These are phyloP conservation scores for Neoascochyta sp. DNA, from an alignment of 2,329 filamentous ascomycete species.

Conservation along the genomic window DNA sequence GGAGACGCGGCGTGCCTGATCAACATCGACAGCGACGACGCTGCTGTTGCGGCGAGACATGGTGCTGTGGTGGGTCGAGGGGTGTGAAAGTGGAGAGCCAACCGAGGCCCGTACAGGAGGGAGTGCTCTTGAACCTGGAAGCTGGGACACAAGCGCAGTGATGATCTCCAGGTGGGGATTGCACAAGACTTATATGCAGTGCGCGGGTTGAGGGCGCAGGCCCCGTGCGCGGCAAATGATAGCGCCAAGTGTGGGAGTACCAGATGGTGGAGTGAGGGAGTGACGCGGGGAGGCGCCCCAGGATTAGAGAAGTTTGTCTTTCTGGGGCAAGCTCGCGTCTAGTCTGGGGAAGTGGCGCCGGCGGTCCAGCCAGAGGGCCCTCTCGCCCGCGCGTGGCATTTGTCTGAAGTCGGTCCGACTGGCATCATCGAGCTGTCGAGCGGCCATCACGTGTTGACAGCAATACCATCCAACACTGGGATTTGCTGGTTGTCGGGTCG, in stretches of 20 bases:
- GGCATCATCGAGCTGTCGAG: background rate
- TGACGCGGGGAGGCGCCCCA: slow-evolving; percentile 24
- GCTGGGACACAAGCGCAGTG: slow-evolving; percentile 13
- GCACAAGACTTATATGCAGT: slow-evolving; percentile 20
- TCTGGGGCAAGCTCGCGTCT: slow-evolving; percentile 11
- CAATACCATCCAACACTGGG: slow-evolving; percentile 1
- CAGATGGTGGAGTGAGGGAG: slow-evolving; percentile 18
- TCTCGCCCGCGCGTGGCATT: slow-evolving; percentile 4
- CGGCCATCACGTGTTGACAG: slow-evolving; percentile 3
- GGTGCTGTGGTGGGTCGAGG: slow-evolving; percentile 6
- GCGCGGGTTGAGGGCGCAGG: slow-evolving; percentile 7
- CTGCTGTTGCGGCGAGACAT: slow-evolving; percentile 35
- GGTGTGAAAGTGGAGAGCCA: slow-evolving; percentile 4
- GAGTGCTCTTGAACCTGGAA: slow-evolving; percentile 14
- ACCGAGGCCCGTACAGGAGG: slow-evolving; percentile 8
- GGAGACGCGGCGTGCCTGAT: slow-evolving; percentile 30
- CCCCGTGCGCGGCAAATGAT: slow-evolving; percentile 10
- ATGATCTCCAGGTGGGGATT: slow-evolving; percentile 12
- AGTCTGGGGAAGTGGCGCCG: slow-evolving; percentile 18
- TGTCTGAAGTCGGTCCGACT: slow-evolving; percentile 15
- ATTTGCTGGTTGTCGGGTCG: slow-evolving; percentile 20
- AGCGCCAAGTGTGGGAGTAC: slow-evolving; percentile 15
- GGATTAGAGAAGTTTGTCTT: slow-evolving; percentile 7
- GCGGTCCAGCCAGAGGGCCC: slow-evolving; percentile 8
- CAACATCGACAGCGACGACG: slow-evolving; percentile 30